Base-by-base conservation (phyloP, 1,139 yeast species). In the Candida tropicalis region DNA sequence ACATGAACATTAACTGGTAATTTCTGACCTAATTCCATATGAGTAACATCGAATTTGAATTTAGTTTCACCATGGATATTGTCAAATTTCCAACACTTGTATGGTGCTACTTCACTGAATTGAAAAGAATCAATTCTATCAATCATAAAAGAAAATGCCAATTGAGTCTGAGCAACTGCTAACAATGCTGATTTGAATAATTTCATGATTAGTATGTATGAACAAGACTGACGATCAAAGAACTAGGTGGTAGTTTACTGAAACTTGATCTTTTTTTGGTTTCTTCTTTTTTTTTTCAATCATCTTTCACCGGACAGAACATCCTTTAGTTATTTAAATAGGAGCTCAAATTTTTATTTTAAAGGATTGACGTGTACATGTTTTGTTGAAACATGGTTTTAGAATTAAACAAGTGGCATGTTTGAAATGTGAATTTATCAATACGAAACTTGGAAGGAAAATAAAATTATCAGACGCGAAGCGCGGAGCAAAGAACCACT, bases 361-460 rank as follows among this genome's bases (percentile, higher is more conserved):
- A 22, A 22, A 33, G 16, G 36, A 33, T 33, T 33, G 36, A 33
- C 36, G 36, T 33, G 36, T 33, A 33, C 36, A 33, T 33, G 17
- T 22, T 13, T 6, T n/a, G 15, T 23, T 12, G 23, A 33, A 20
- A 33, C 36, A 12, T 33, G 36, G 11, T 6, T 7, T 13, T 10
- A 6, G 10, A n/a, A 23, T 12, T 22, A 33, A 33, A 9, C 11
- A n/a, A 23, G 13, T 33, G 36, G 26, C 24, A 17, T 32, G 36
- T 33, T 33, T 33, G 36, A 22, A 10, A 12, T 5, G 18, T 9
- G 36, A 33, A 33, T 33, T 13, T 29, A 16, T 13, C 22, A 29
- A 9, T 17, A 29, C 33, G 9, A 29, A 16, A 29, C 20, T 16
- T 8, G 16, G 16, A 8, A 15, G 16, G 9, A 29, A 7, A 28